Base-by-base conservation (phyloP, 148 eudicot genomes). In the Vaccinium darrowii region DNA sequence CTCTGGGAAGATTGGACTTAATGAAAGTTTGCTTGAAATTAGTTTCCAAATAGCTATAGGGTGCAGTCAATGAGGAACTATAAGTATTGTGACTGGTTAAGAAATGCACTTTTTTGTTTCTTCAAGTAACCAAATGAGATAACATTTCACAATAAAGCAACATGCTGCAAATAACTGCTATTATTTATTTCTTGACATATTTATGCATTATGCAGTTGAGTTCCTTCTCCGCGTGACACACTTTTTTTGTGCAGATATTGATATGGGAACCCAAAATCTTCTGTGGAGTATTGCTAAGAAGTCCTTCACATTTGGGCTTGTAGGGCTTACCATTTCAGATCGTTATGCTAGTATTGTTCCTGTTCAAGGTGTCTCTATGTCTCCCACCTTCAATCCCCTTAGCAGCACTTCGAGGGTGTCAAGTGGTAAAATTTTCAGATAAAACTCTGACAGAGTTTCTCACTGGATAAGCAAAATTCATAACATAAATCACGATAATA, bases 311-410 rank as follows among this genome's bases (percentile, higher is more conserved):
- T 84, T 83, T 72, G 95, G 99, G 81, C 85, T 97, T 52, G 86
- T 96, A 86, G 90, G 91, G 50, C 77, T 96, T 77, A 92, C 97
- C 12, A 47, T 96, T 85, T 92, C 95, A 36, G 99, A 96, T 89
- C 91, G 94, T 47, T 92, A 84, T 84, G 95, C 87, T 13, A 89
- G 95, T 85, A 27, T 94, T 75, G 77, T 88, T 8, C 90, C 89
- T 50, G 84, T 96, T 89, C 82, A 90, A 5, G 99, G 98, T 27
- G 53, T 43, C 43, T 96, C 99, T 53, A 96, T 96, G 99, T 92
- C 95, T 84, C 99, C 99, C 21, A 92, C 98, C 25, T 84, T 96
- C n/a, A 96, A 96, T 88, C 98, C 99, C 81, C 86, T 52, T 50
- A n/a, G 80, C 54, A 88, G 83, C 84, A 85, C 83, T 81, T 88